These are phyloP conservation scores for Phoma sp. DNA, from an alignment of 2,329 filamentous ascomycete genomes.

Conservation along the genomic window DNA sequence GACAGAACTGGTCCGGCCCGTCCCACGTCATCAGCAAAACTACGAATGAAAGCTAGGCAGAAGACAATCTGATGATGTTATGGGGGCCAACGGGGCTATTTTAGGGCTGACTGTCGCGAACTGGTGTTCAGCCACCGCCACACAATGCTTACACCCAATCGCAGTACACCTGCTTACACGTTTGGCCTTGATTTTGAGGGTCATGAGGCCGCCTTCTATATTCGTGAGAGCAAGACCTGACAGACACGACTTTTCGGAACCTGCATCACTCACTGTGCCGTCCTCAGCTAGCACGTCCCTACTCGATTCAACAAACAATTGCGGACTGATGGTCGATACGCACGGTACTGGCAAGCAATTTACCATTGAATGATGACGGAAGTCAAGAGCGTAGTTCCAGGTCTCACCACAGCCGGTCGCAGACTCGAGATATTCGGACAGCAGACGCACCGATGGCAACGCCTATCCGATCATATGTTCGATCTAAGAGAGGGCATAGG, in stretches of 20 bases:
- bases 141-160: constrained; percentile 20
- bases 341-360: too few species aligned
- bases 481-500: constrained; percentile 31
- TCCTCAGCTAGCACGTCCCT: not conserved
- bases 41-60: constrained; percentile 14
- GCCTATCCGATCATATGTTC: constrained; percentile 30
- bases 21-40: constrained; percentile 11
- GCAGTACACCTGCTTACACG: constrained; percentile 16
- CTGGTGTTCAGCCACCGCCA: constrained; percentile 19
- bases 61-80: constrained; percentile 13
- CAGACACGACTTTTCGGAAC: not conserved
- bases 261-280: not conserved
- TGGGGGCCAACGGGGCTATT: constrained; percentile 23
- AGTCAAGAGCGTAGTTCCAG: constrained; percentile 25
- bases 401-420: constrained; percentile 24
- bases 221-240: not conserved
- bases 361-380: constrained; percentile 13
- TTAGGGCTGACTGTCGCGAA: constrained; percentile 23
- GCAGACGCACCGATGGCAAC: constrained; percentile 27
- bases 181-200: constrained; percentile 19
- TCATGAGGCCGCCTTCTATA: constrained; percentile 18
- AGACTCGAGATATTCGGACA: constrained; percentile 26
- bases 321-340: not conserved
- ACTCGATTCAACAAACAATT: too few species aligned
- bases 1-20: constrained; percentile 2